These are phyloP conservation scores for Lipomyces anomalus DNA, from an alignment of 805 yeast genomes.

Conservation along the genomic window DNA sequence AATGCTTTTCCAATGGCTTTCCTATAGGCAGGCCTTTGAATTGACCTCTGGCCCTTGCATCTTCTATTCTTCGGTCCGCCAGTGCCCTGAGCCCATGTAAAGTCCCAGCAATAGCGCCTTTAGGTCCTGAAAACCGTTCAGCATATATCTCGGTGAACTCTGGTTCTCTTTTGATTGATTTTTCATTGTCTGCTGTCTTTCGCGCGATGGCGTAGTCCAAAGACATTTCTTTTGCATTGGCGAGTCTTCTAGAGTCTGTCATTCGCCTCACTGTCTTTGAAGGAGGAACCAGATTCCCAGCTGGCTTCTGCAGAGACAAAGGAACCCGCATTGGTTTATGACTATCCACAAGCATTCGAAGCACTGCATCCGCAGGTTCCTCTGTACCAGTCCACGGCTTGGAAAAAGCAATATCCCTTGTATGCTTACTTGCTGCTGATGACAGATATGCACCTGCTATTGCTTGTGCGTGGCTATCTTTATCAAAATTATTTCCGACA, in stretches of 20 bases:
- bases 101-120: constrained; percentile 32
- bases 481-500: constrained; percentile 37
- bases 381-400: constrained; percentile 60
- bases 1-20: constrained; percentile 43
- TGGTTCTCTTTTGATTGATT: too few species aligned
- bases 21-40: constrained; percentile 64
- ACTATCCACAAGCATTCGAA: constrained; percentile 53
- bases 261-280: constrained; percentile 26
- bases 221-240: constrained; percentile 58
- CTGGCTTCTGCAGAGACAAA: too few species aligned
- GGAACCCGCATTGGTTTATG: constrained; percentile 37
- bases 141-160: constrained; percentile 54
- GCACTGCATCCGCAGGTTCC: constrained; percentile 40
- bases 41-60: constrained; percentile 64
- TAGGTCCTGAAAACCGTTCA: constrained; percentile 58
- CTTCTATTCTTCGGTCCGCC: constrained; percentile 73
- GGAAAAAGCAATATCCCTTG: constrained; percentile 45
- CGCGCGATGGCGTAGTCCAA: constrained; percentile 57
- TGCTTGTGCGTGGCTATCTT: constrained; percentile 37
- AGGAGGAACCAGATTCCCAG: constrained; percentile 9
- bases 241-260: constrained; percentile 39
- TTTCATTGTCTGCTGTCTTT: constrained; percentile 32
- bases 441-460: constrained; percentile 44
- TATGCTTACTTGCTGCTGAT: constrained; percentile 39
- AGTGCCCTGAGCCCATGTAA: constrained; percentile 43